Conservation (phyloP, 306 rosid species). For the Carpinus viminea region DNA sequence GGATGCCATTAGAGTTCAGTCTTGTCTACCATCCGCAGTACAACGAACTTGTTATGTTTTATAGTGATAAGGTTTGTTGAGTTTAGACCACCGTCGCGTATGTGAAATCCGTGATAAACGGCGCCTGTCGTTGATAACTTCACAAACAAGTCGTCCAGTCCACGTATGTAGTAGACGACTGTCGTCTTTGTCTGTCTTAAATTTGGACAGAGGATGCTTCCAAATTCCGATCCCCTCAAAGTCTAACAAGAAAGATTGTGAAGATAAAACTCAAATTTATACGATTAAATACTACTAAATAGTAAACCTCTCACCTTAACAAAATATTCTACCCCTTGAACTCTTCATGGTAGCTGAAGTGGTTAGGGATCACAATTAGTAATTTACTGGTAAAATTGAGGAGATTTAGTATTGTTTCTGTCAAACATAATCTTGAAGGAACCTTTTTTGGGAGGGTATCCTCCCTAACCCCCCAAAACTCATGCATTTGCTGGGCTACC, state of each 20-base stretch:
- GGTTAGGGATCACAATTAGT: neutral
- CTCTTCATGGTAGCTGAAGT: neutral
- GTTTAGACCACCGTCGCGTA: neutral
- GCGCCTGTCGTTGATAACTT: no score
- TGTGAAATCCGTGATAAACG: no score
- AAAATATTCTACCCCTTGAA: neutral
- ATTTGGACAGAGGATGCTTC: neutral
- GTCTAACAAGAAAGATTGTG: neutral
- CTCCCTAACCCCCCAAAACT: no score
- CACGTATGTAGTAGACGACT: no score
- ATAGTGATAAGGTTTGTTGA: neutral
- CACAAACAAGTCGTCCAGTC: no score
- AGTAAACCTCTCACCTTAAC: no score
- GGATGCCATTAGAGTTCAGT: constrained; percentile 42
- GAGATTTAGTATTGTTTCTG: neutral
- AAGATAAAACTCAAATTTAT: neutral
- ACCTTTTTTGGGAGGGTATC: no score
- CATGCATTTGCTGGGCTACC: no score
- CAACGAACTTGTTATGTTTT: neutral
- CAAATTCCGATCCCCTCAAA: no score
- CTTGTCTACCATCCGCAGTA: neutral
- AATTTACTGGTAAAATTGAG: neutral
- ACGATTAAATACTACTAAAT: neutral
- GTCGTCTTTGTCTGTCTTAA: no score
- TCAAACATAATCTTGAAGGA: no score